These are phyloP conservation scores for Cordyceps militaris DNA, from an alignment of 2,329 filamentous ascomycete species.

Conservation along the genomic window DNA sequence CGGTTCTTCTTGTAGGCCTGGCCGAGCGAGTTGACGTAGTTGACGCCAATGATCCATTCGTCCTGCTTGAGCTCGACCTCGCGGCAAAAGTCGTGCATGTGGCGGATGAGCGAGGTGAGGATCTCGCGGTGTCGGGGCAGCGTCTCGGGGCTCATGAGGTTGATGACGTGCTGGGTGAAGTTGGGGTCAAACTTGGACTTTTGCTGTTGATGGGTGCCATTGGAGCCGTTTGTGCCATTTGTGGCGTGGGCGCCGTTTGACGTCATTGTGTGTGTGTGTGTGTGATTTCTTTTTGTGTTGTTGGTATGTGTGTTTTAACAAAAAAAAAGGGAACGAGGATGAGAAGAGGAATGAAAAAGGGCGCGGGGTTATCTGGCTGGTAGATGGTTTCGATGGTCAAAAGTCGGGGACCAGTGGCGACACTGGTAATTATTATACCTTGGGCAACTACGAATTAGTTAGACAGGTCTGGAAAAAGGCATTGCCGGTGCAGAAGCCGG, in stretches of 20 bases:
- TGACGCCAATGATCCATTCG: constrained; percentile 70
- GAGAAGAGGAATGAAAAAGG: not conserved
- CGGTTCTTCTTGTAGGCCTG: constrained; percentile 60
- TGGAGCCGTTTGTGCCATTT: constrained; percentile 21
- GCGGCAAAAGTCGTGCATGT: constrained; percentile 72
- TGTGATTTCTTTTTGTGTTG: not conserved
- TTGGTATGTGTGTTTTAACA: not conserved
- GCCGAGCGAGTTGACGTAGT: constrained; percentile 68
- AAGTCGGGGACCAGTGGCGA: not conserved
- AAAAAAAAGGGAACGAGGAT: too few relatives aligned
- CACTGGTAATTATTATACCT: not conserved
- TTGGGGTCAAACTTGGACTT: constrained; percentile 58
- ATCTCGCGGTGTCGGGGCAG: constrained; percentile 57
- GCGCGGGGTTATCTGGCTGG: not conserved
- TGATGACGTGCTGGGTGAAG: constrained; percentile 68
- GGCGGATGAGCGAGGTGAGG: constrained; percentile 56
- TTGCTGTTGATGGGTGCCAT: constrained; percentile 19
- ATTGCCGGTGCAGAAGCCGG: constrained; percentile 6
- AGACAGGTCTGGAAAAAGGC: not conserved
- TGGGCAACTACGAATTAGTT: not conserved
- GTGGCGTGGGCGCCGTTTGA: not conserved
- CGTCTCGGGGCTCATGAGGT: constrained; percentile 65
- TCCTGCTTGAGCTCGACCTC: constrained; percentile 70
- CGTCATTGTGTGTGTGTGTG: not conserved
- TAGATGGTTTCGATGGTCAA: not conserved